Evolutionary conservation across 2,329 filamentous ascomycete genomes (phyloP), one percentile per base, ranked within the genome.

Genomic region (Fusarium pseudograminearum): DNA sequence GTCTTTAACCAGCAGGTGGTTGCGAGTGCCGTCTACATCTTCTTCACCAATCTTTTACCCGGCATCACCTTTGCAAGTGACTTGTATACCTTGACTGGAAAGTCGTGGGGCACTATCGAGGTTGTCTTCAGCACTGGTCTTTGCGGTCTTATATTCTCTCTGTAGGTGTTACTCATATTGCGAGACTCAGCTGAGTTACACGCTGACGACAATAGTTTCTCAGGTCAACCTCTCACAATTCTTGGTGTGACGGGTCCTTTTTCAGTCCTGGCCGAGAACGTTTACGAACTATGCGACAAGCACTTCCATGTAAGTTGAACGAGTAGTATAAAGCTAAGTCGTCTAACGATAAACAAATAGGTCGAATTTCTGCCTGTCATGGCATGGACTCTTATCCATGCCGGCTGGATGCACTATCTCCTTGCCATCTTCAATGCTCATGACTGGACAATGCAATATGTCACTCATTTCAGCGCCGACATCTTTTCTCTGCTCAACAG

Each of bases 371-470:
- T 91, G n/a, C 84, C 86, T 2, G 86, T 91, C 74, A 91, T 91
- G 87, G 87, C 89, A 4, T 91, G 89, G 89, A 85, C 87, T 4
- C 82, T 90, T 36, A 89, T 91, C 53, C 89, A 91, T 74, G 82
- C 88, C 9, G 86, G 83, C 10, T 91, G 89, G 89, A 86, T 91
- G 83, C 87, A 90, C 73, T 86, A 85, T 69, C 77, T 90, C 5
- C 81, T 91, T 15, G 88, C 89, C 57, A 85, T 90, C 52, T 86
- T 90, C 77, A 91, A 91, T 76, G 89, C 88, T 6, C 88, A 91
- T 73, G 88, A 90, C 76, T 91, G 88, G 86, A 91, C 89, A 0
- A 91, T 91, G 89, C 83, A 86, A 71, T 91, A 91, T 76, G 89
- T 91, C 50, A 91, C 89, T 4, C 87, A 85, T 22, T 91, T 90